Conservation (phyloP, 179 eudicot genomes). For the Silene vulgaris region DNA sequence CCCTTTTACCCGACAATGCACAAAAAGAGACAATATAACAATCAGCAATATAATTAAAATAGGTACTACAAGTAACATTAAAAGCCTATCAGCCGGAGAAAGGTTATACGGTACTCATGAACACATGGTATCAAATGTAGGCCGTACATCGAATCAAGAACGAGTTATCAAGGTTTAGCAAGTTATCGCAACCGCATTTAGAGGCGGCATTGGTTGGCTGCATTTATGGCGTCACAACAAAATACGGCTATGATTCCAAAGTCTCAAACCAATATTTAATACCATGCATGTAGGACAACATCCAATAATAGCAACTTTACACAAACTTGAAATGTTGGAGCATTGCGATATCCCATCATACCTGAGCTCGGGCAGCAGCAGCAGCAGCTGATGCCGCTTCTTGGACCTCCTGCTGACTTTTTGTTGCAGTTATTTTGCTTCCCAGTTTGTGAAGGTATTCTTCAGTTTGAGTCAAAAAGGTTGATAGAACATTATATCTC, state of each 20-base stretch:
- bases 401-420: conserved; percentile 92
- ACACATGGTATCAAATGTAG: neutral
- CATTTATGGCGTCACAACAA: neutral
- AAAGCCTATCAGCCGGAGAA: neutral
- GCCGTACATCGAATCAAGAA: neutral
- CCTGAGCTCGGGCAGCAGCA: conserved; percentile 87
- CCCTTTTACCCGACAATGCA: conserved; percentile 44
- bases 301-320: neutral
- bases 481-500: conserved; percentile 79
- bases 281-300: neutral
- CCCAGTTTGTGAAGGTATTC: conserved; percentile 92
- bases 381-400: conserved; percentile 93
- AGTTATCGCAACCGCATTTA: neutral
- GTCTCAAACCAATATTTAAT: neutral
- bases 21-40: neutral
- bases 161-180: neutral
- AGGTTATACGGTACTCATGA: neutral
- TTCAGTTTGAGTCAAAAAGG: conserved; percentile 88
- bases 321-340: conserved; percentile 14
- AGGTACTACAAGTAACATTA: neutral
- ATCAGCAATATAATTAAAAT: neutral
- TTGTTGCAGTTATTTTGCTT: conserved; percentile 82
- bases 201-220: neutral
- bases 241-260: neutral
- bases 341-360: conserved; percentile 29